Percentiles rank a stretch among this genome's conserved stretches.
These are phyloP conservation scores for Solanum aculeatissimum DNA, from an alignment of 305 asterid species.

Conservation along the genomic window DNA sequence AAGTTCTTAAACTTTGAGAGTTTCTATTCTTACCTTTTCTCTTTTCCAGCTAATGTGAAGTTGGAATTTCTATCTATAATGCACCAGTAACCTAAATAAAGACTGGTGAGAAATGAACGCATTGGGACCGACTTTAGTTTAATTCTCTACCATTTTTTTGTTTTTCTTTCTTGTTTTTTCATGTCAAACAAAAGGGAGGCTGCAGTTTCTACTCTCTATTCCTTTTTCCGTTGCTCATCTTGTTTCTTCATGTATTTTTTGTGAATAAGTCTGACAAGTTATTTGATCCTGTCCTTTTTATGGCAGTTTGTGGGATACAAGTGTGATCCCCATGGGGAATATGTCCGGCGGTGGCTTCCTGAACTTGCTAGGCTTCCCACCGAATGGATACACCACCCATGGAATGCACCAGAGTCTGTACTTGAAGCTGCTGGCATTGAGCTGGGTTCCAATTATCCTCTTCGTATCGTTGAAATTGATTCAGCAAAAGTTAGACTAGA, in stretches of 20 bases:
- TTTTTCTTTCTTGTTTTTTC: neutral
- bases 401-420: constrained; percentile 83
- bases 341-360: constrained; percentile 95
- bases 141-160: neutral
- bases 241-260: neutral
- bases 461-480: constrained; percentile 59
- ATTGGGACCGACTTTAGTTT: neutral
- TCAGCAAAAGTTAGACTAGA: constrained; percentile 68
- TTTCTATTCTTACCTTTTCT: neutral
- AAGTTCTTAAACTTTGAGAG: neutral
- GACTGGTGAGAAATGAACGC: neutral
- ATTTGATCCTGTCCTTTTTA: neutral
- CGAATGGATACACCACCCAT: constrained; percentile 95
- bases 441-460: constrained; percentile 90
- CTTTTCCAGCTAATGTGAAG: neutral
- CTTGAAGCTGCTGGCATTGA: constrained; percentile 96
- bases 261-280: neutral
- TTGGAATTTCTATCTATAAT: neutral
- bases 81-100: neutral
- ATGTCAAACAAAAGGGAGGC: neutral
- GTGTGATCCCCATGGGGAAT: constrained; percentile 88
- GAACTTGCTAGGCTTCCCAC: constrained; percentile 86
- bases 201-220: neutral
- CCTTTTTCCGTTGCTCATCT: neutral
- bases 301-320: constrained; percentile 79